Conservation (phyloP, 345 rosid species). For the Aegle marmelos region DNA sequence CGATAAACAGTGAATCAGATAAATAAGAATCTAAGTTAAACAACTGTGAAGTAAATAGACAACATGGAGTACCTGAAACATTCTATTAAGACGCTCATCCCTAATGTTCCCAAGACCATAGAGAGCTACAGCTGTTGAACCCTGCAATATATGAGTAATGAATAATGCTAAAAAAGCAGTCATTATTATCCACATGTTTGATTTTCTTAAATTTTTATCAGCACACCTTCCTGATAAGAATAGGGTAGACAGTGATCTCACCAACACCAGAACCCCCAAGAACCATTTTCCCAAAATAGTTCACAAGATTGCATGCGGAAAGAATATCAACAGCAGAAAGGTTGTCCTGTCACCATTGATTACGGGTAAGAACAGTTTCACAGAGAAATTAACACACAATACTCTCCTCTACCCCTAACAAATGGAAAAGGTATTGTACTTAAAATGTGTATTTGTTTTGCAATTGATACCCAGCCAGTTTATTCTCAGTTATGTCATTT, state of each 20-base stretch:
- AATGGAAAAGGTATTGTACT: not conserved
- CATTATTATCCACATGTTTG: constrained; percentile 1
- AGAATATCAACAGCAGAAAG: constrained; percentile 96
- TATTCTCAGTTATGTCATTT: not conserved
- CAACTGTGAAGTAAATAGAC: constrained; percentile 6
- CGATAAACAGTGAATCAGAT: constrained; percentile 5
- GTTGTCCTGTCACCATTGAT: constrained; percentile 73
- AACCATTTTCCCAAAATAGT: constrained; percentile 97
- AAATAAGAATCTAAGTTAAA: constrained; percentile 14
- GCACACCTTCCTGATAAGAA: constrained; percentile 84
- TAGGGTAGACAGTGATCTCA: constrained; percentile 83
- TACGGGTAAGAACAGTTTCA: constrained; percentile 15
- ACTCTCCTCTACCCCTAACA: too few species aligned
- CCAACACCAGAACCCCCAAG: constrained; percentile 99
- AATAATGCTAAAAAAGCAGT: constrained; percentile 7
- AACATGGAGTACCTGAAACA: constrained; percentile 73
- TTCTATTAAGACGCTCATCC: constrained; percentile 95
- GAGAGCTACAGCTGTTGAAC: constrained; percentile 90
- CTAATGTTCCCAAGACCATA: constrained; percentile 98
- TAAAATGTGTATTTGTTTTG: not conserved
- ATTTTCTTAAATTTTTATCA: constrained; percentile 12
- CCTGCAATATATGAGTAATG: constrained; percentile 42
- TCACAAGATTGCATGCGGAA: constrained; percentile 95
- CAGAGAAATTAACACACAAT: not conserved
- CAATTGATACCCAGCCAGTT: not conserved